A percentile compares a stretch with the other conserved stretches of the same genome.
phyloP scores from a whole-genome alignment of 2,329 filamentous ascomycete genomes.

The Colletotrichum tanaceti region DNA sequence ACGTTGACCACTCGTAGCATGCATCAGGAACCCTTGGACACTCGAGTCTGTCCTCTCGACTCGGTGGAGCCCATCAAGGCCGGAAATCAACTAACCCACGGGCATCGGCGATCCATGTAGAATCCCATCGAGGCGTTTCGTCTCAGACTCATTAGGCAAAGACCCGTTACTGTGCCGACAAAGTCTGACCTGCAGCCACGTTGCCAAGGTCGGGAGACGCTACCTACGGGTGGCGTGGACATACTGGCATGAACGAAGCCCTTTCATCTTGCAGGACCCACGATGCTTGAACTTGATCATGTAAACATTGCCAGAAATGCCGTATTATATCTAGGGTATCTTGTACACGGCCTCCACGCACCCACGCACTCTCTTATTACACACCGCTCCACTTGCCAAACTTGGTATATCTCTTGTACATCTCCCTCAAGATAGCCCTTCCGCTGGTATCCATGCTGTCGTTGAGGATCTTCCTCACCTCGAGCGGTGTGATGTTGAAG shows the following conservation, averaged over 20 bases:
- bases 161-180: no score
- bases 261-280: not conserved
- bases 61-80: no score
- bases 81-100: no score
- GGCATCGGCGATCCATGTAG: no score
- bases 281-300: not conserved
- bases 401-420: conserved; percentile 70
- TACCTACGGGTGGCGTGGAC: not conserved
- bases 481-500: conserved; percentile 67
- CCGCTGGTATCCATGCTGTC: conserved; percentile 70
- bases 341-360: conserved; percentile 17
- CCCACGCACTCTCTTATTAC: conserved; percentile 51
- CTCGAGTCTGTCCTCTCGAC: no score
- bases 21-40: no score
- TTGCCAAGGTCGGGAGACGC: no score
- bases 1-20: no score
- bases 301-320: not conserved
- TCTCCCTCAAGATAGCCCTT: conserved; percentile 66
- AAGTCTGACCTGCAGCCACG: no score
- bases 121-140: no score
- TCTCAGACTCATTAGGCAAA: no score
- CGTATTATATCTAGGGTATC: conserved; percentile 38
- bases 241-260: not conserved
- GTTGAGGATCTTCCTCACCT: conserved; percentile 66
- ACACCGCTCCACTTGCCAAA: conserved; percentile 74